These are phyloP conservation scores for Rhamnella rubrinervis DNA, from an alignment of 331 rosid genomes.

Conservation along the genomic window DNA sequence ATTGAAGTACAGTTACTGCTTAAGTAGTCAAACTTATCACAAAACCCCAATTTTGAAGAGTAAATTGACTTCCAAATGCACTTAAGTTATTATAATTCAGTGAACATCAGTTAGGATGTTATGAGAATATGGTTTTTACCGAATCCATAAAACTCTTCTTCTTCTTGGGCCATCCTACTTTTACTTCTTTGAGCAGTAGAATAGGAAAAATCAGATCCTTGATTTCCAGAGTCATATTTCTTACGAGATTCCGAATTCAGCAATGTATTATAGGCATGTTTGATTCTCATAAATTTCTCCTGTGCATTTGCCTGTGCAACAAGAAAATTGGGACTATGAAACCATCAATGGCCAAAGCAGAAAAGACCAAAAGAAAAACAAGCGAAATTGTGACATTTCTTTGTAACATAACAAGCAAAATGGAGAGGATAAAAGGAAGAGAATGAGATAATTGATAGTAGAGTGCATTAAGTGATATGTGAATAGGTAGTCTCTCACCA, in stretches of 20 bases:
- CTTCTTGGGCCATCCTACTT: slow-evolving; percentile 46
- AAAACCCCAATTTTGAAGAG: too few relatives aligned
- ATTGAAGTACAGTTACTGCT: too few relatives aligned
- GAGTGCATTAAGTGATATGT: too few relatives aligned
- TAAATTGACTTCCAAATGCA: too few relatives aligned
- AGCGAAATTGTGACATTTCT: not conserved
- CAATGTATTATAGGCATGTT: slow-evolving; percentile 89
- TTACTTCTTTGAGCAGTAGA: slow-evolving; percentile 46
- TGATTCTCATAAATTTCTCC: slow-evolving; percentile 87
- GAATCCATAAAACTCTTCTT: slow-evolving; percentile 87
- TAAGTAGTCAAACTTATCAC: too few relatives aligned
- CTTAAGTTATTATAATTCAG: not conserved
- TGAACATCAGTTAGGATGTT: not conserved
- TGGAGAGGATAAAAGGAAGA: not conserved
- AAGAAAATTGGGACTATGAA: not conserved
- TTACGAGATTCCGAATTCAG: slow-evolving; percentile 69
- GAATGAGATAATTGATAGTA: too few relatives aligned
- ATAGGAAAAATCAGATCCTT: slow-evolving; percentile 54
- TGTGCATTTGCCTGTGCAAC: slow-evolving; percentile 72
- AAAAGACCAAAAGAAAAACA: not conserved
- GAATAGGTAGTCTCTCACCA: too few relatives aligned
- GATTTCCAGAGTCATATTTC: slow-evolving; percentile 60
- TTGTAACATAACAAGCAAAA: not conserved
- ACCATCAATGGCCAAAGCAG: not conserved
- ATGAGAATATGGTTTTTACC: slow-evolving; percentile 45